These are phyloP conservation scores for Tylopilus balloui DNA, from an alignment of 768 basidiomycete genomes.

Conservation along the genomic window DNA sequence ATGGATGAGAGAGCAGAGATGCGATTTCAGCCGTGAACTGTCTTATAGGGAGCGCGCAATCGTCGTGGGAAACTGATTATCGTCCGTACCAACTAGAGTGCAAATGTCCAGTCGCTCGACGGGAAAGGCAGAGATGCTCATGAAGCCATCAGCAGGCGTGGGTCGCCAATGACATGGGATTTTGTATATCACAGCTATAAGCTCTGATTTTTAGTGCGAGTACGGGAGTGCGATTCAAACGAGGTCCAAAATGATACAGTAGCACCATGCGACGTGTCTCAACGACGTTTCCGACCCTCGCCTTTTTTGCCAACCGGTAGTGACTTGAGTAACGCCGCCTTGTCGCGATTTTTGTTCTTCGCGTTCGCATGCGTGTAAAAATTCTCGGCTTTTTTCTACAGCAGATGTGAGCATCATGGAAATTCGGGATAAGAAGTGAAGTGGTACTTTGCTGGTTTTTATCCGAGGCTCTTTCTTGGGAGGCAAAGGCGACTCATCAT, in stretches of 20 bases:
- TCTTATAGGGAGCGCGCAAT: constrained; percentile 23
- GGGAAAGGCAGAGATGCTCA: constrained; percentile 1
- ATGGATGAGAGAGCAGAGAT: constrained; percentile 47
- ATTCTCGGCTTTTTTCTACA: constrained; percentile 80
- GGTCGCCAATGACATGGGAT: constrained; percentile 2
- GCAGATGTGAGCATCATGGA: constrained; percentile 8
- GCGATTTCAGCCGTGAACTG: constrained; percentile 4
- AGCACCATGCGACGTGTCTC: constrained; percentile 15
- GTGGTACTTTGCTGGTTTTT: constrained; percentile 85
- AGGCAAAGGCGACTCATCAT: constrained; percentile 33
- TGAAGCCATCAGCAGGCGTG: constrained; percentile 11
- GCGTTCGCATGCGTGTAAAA: constrained; percentile 84
- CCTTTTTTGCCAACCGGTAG: constrained; percentile 49
- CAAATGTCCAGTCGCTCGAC: neutral
- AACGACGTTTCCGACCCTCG: constrained; percentile 38
- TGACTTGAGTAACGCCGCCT: constrained; percentile 56
- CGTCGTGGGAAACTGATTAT: constrained; percentile 38
- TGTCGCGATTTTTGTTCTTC: constrained; percentile 78
- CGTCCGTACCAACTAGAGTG: constrained; percentile 20
- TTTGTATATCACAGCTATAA: constrained; percentile 11
- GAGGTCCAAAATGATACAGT: constrained; percentile 10
- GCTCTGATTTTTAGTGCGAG: constrained; percentile 10
- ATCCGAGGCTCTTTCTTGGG: constrained; percentile 68
- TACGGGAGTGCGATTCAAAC: constrained; percentile 1
- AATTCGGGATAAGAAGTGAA: neutral